Evolutionary conservation across 2,329 filamentous ascomycete species (phyloP), one percentile per base, ranked within the genome.

Genomic region (Fusarium hostae): DNA sequence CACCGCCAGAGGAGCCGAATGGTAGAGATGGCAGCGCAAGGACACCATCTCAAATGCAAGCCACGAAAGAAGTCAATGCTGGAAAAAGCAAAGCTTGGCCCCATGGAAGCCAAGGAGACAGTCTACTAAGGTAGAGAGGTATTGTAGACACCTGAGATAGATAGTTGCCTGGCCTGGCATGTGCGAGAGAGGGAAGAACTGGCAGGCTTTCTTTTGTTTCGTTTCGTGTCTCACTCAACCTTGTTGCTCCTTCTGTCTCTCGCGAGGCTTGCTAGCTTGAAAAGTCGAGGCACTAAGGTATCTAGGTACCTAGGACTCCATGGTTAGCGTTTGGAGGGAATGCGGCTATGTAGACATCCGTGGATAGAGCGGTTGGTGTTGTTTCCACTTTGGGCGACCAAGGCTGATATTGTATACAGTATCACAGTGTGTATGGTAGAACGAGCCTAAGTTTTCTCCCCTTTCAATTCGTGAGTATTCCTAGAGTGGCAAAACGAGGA

Each of bases 261-360:
- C 28, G 37, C 35, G 55, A 69, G 69, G 69, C 69, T 72, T 72
- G 68, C 69, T 71, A 71, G 69, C 51, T 48, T 48, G 40, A 63
- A 48, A 56, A 34, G 28, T 34, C 30, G 30, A 50, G 47, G 47
- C 20, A 18, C 15, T 28, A 22, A 34, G 15, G 45, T 50, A 50
- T 34, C n/a, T 26, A 26, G 26, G 26, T 26, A 26, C 26, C 26
- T 26, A 26, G 26, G 26, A 6, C 26, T 26, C 26, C 26, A 26
- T 52, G 47, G 51, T 63, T 66, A 66, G 65, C 59, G 58, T 43
- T 59, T 59, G 43, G 26, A 72, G 44, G 60, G 69, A 72, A 72
- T 72, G 70, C 62, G 52, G 54, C 48, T 68, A 45, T 48, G 35
- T 52, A 43, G 26, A 48, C 56, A 58, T 72, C 54, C 60, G 59